Base-by-base conservation (phyloP, 2,329 filamentous ascomycete genomes). In the Sporothrix brunneoviolacea region DNA sequence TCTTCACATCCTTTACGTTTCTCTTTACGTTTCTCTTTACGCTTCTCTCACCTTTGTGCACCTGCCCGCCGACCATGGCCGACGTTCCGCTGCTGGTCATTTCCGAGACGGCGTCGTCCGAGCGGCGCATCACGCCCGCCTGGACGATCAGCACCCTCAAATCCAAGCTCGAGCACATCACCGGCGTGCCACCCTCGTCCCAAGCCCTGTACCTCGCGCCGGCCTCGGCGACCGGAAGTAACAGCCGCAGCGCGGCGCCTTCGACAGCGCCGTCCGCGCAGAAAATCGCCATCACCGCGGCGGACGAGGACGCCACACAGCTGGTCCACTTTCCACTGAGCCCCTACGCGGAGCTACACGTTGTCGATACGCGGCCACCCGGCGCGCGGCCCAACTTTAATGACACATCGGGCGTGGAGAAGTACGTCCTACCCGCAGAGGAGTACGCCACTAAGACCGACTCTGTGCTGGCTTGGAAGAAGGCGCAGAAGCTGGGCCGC, bases 391-490 rank as follows among this genome's bases (percentile, higher is more conserved):
- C 81, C 55, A 91, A 96, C 68, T 89, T 87, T 69, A 85, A 79
- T 58, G 91, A 95, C 69, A 78, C 86, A 39, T 85, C 86, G 38
- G 77, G 80, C 9, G 89, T 96, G 5, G 82, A 90, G 51, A 96
- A 96, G 71, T 97, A 93, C 67, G 81, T 86, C 55, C 86, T 98
- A 77, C 88, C 90, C n/a, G 75, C 79, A 47, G 77, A 84, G 44
- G 86, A 91, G 63, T 98, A 98, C 69, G 89, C 90, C 65, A 81
- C 82, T 62, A 89, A 91, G 63, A 75, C 82, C 38, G 88, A 96
- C 68, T 91, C 86, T 4, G 93, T 98, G 13, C 79, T 96, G 21
- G 88, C 91, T 6, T 97, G 90, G 90, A 98, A 98, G 71, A 91
- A 88, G 70, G 74, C 82, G n/a, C 84, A 95, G 67, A 91, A 94